Percentiles rank a stretch among this genome's conserved stretches.
These are phyloP conservation scores for Acmispon strigosus DNA, from an alignment of 306 rosid species.

Conservation along the genomic window DNA sequence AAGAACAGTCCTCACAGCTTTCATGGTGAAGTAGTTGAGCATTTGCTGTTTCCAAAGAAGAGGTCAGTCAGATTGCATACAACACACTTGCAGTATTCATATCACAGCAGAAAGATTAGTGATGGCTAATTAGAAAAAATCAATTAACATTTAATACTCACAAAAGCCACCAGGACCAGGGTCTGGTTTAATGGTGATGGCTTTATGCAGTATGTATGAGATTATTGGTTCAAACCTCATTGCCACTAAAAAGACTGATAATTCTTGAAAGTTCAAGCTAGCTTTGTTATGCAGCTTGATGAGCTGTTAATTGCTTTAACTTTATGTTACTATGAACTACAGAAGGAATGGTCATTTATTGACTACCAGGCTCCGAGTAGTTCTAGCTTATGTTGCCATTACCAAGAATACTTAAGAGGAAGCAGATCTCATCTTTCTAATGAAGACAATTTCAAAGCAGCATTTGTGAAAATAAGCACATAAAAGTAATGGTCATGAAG, in stretches of 20 bases:
- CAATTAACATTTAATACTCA: too few relatives aligned
- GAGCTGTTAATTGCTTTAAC: neutral
- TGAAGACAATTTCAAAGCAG: neutral
- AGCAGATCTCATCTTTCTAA: slow-evolving; percentile 6
- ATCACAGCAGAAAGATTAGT: neutral
- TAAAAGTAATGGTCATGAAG: neutral
- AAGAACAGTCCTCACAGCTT: slow-evolving; percentile 95
- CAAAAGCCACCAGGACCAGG: too few relatives aligned
- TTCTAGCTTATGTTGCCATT: neutral
- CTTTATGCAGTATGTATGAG: too few relatives aligned
- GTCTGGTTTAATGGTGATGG: too few relatives aligned
- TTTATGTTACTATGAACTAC: neutral
- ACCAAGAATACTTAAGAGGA: neutral
- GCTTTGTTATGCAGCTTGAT: neutral
- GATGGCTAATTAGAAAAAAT: neutral
- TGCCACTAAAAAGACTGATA: neutral
- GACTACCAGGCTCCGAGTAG: neutral
- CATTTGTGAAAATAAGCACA: neutral
- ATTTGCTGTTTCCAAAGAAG: slow-evolving; percentile 64
- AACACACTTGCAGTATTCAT: neutral
- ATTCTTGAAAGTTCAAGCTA: neutral
- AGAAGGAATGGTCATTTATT: neutral
- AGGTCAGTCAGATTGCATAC: slow-evolving; percentile 24
- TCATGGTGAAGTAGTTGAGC: slow-evolving; percentile 86
- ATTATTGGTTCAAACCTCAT: too few relatives aligned